These are phyloP conservation scores for Solanum ahanhuiri DNA, from an alignment of 257 asterid genomes.

Conservation along the genomic window DNA sequence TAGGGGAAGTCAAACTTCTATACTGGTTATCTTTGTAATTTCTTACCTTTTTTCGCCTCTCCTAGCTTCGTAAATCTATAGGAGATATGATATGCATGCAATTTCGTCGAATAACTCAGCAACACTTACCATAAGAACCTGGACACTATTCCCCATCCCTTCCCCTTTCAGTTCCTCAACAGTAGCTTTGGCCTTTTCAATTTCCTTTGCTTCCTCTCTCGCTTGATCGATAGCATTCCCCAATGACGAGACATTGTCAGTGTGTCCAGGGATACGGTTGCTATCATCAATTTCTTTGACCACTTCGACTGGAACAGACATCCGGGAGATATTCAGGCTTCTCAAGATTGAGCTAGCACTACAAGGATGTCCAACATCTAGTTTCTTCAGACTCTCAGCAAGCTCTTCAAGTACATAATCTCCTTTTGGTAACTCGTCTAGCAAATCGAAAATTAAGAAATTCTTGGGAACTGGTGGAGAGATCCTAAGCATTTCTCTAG, in stretches of 20 bases:
- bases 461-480: constrained; percentile 68
- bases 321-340: constrained; percentile 46
- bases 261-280: constrained; percentile 11
- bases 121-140: constrained; percentile 58
- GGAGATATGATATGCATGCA: background rate
- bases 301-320: constrained; percentile 15
- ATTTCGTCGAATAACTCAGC: background rate
- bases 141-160: constrained; percentile 64
- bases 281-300: constrained; percentile 3
- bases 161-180: constrained; percentile 59
- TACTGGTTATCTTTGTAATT: background rate
- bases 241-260: constrained; percentile 36
- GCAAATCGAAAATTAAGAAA: constrained; percentile 55
- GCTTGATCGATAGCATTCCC: constrained; percentile 54
- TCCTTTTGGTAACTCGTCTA: constrained; percentile 78
- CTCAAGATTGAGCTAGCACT: constrained; percentile 72
- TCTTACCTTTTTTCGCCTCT: background rate
- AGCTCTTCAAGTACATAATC: constrained; percentile 66
- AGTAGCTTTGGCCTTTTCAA: constrained; percentile 48
- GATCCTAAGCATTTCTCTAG: constrained; percentile 88
- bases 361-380: constrained; percentile 43
- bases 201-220: constrained; percentile 60
- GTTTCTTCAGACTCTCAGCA: constrained; percentile 39
- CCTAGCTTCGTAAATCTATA: background rate
- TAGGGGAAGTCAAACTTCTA: background rate